A percentile compares a stretch with the other conserved stretches of the same genome.
Evolutionary conservation across 1,284 basidiomycete genomes (phyloP).

Genomic region (Leccinum griseonigrum): DNA sequence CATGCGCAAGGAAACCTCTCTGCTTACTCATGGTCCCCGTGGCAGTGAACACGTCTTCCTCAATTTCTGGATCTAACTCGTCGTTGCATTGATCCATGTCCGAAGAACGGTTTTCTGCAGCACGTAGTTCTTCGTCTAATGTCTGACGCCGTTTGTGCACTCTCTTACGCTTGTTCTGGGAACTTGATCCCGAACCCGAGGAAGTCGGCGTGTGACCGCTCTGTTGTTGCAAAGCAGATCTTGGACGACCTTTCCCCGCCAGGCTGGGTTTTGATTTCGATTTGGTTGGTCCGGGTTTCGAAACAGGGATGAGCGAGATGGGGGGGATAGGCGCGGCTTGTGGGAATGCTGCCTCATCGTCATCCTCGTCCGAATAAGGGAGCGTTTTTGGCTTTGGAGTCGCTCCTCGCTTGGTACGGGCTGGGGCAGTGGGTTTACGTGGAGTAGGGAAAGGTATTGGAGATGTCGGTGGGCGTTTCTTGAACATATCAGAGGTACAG

Average conservation of each 20-base stretch:
- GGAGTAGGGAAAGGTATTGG: conserved; percentile 58
- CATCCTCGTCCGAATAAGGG: conserved; percentile 16
- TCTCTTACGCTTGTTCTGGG: conserved; percentile 28
- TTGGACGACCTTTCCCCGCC: conserved; percentile 20
- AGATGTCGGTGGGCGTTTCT: conserved; percentile 58
- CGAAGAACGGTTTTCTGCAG: conserved; percentile 38
- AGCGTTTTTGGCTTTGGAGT: conserved; percentile 20
- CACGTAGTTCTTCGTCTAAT: conserved; percentile 62
- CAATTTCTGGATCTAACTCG: conserved; percentile 35
- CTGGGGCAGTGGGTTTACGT: conserved; percentile 53
- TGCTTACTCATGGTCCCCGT: conserved; percentile 52
- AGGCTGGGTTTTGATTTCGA: conserved; percentile 15
- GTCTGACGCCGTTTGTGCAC: conserved; percentile 42
- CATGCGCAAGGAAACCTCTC: conserved; percentile 65
- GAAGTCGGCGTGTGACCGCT: conserved; percentile 1
- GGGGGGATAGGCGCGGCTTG: conserved; percentile 24
- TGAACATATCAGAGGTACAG: conserved; percentile 41
- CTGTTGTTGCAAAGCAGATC: conserved; percentile 2
- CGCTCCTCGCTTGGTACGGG: conserved; percentile 35
- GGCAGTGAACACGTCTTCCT: conserved; percentile 48
- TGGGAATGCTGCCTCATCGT: conserved; percentile 26
- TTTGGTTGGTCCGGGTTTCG: conserved; percentile 17
- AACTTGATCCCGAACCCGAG: conserved; percentile 7
- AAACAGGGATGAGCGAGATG: conserved; percentile 27
- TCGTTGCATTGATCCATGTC: conserved; percentile 35